These are phyloP conservation scores for Phytophthora parvispora DNA, from an alignment of 352 stramenopile species.

Conservation along the genomic window DNA sequence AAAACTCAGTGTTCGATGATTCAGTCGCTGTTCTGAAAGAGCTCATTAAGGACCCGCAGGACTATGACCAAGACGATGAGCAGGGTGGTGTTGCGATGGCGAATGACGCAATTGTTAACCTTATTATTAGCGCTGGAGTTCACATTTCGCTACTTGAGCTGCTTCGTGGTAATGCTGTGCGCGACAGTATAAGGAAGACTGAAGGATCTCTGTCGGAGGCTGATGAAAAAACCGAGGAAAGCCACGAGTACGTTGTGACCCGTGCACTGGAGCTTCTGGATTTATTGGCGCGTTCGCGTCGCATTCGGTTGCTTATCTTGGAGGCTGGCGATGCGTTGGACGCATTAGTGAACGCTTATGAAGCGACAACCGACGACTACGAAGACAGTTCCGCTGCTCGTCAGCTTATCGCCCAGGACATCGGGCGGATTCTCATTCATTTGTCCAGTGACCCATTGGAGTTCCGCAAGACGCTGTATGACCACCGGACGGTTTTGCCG, in stretches of 20 bases:
- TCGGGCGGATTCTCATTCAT: slow-evolving; percentile 71
- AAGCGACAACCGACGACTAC: slow-evolving; percentile 53
- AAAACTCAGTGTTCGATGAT: slow-evolving; percentile 67
- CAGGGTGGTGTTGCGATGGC: slow-evolving; percentile 49
- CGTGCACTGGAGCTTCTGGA: slow-evolving; percentile 63
- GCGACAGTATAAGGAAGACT: slow-evolving; percentile 29
- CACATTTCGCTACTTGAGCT: slow-evolving; percentile 78
- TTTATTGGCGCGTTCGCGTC: slow-evolving; percentile 62
- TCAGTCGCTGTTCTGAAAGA: slow-evolving; percentile 70
- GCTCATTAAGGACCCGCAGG: slow-evolving; percentile 49
- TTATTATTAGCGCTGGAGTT: slow-evolving; percentile 75
- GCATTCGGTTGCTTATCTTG: slow-evolving; percentile 76
- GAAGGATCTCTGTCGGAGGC: slow-evolving; percentile 13
- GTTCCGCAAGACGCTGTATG: slow-evolving; percentile 85
- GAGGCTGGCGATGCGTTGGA: slow-evolving; percentile 65
- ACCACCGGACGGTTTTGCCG: slow-evolving; percentile 66
- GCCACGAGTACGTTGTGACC: slow-evolving; percentile 39
- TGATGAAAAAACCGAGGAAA: slow-evolving; percentile 30
- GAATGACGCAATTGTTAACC: slow-evolving; percentile 70
- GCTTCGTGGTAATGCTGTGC: slow-evolving; percentile 45
- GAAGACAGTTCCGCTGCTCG: slow-evolving; percentile 34
- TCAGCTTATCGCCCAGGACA: slow-evolving; percentile 56
- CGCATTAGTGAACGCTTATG: slow-evolving; percentile 68
- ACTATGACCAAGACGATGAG: slow-evolving; percentile 34
- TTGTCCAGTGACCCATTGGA: slow-evolving; percentile 80